Evolutionary conservation across 192 early-diverging fungal species (phyloP).

Genomic region (Thoreauomyces humboldtii): DNA sequence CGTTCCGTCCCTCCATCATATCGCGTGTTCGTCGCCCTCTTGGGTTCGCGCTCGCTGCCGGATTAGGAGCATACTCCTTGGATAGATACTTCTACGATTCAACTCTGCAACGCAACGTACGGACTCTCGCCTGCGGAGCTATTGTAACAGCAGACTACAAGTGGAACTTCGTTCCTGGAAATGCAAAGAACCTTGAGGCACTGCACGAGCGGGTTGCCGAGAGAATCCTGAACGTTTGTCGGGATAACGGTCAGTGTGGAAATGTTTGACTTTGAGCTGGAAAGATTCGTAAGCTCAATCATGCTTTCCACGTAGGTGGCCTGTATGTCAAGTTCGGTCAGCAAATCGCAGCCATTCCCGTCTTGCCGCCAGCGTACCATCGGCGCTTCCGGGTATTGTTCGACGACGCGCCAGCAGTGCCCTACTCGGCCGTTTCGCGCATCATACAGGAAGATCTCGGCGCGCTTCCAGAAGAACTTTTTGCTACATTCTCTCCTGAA

Average conservation of each 20-base stretch:
- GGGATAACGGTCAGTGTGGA: constrained; percentile 69
- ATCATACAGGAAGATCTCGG: constrained; percentile 71
- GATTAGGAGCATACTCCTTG: too few relatives aligned
- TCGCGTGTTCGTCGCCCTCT: not conserved
- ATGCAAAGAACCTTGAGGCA: constrained; percentile 55
- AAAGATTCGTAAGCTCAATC: too few relatives aligned
- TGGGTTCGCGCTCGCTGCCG: not conserved
- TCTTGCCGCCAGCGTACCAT: constrained; percentile 49
- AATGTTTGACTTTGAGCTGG: too few relatives aligned
- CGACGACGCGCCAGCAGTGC: constrained; percentile 77
- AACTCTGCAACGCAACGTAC: constrained; percentile 33
- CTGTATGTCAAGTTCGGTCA: constrained; percentile 88
- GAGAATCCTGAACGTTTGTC: constrained; percentile 72
- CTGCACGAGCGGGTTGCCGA: constrained; percentile 74
- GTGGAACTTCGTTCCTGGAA: constrained; percentile 71
- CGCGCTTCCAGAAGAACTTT: constrained; percentile 43
- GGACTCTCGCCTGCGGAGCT: constrained; percentile 28
- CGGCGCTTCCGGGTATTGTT: constrained; percentile 65
- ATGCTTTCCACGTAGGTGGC: constrained; percentile 38
- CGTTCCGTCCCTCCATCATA: not conserved
- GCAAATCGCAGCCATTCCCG: constrained; percentile 44
- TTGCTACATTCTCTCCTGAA: constrained; percentile 62
- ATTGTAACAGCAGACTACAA: constrained; percentile 61
- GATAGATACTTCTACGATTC: constrained; percentile 29
- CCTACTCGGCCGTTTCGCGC: constrained; percentile 57